Base-by-base conservation (phyloP, 2,329 filamentous ascomycete species). In the Sordariomycetes sp. region DNA sequence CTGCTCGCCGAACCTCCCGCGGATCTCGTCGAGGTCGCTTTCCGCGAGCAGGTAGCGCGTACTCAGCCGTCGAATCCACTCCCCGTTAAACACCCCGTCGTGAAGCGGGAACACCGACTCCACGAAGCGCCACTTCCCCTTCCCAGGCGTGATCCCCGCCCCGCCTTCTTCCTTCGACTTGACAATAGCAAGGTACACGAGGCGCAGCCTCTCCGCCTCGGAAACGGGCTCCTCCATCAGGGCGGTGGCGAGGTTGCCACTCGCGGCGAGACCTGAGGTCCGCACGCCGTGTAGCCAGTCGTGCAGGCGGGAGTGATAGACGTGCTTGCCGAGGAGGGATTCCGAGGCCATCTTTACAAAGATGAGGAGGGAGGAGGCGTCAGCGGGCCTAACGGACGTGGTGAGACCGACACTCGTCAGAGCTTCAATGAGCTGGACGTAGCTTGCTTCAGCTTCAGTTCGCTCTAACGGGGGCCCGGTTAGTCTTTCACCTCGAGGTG, bases 221-320 rank as follows among this genome's bases (percentile, higher is more conserved):
- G 86, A 89, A 58, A 96, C 78, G 1, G 90, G 87, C 62, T 95
- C 86, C 17, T 81, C 74, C 59, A 84, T 75, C 56, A 95, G 80
- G 17, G 53, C 42, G 15, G 85, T 80, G 53, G 79, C 73, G 20
- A 89, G 82, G 62, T 95, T 84, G 65, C 84, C 85, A 58, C 84
- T 80, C 65, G 84, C 85, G 58, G 84, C 80, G 0, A 92, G 92
- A 39, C 90, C 84, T 22, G 82, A 80, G 54, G 87, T 80, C 61
- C 90, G 85, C 57, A 96, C 86, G 56, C 91, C 90, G 67, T 94
- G 87, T 36, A 97, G 82, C 90, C 91, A 99, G 72, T 97, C 94
- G 67, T 90, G 88, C 20, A 96, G 85, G 62, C 94, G 84, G 58
- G 88, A 89, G 62, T 90, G 83, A 70, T 96, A 95, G 54, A 96